phyloP scores from a whole-genome alignment of 805 yeast species.

The Diddensiella transvaalensis region DNA sequence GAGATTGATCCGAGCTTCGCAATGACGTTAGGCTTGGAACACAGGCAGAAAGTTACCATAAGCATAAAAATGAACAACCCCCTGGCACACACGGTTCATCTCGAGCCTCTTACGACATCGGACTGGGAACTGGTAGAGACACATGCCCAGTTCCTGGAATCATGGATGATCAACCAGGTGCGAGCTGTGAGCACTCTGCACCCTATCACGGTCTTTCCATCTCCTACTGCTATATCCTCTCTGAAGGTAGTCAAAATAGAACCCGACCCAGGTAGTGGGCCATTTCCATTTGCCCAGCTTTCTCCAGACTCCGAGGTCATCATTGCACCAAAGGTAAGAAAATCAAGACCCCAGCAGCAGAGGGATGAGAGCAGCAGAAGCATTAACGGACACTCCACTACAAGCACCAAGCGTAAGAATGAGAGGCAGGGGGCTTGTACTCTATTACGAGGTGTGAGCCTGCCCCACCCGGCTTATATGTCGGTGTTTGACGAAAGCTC shows the following conservation, averaged over 20 bases:
- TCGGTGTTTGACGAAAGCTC: slow-evolving; percentile 18
- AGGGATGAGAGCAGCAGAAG: not conserved
- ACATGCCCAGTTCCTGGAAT: slow-evolving; percentile 74
- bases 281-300: slow-evolving; percentile 44
- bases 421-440: slow-evolving; percentile 33
- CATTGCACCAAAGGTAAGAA: slow-evolving; percentile 61
- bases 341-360: not conserved
- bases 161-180: slow-evolving; percentile 70
- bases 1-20: slow-evolving; percentile 73
- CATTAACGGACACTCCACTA: not conserved
- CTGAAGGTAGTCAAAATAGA: slow-evolving; percentile 50
- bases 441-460: slow-evolving; percentile 50
- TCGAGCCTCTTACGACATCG: slow-evolving; percentile 71
- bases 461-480: slow-evolving; percentile 46
- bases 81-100: slow-evolving; percentile 57
- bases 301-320: slow-evolving; percentile 65
- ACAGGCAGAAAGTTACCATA: slow-evolving; percentile 41
- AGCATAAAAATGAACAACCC: slow-evolving; percentile 47
- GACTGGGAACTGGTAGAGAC: slow-evolving; percentile 93
- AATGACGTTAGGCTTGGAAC: slow-evolving; percentile 43
- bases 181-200: slow-evolving; percentile 65
- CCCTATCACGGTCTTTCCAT: slow-evolving; percentile 64
- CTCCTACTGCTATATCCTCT: slow-evolving; percentile 56
- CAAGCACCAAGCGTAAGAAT: slow-evolving; percentile 10
- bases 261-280: slow-evolving; percentile 33